Evolutionary conservation across 2,329 filamentous ascomycete genomes (phyloP), one percentile per base, ranked within the genome.

Genomic region (Trichophaea hybrida): DNA sequence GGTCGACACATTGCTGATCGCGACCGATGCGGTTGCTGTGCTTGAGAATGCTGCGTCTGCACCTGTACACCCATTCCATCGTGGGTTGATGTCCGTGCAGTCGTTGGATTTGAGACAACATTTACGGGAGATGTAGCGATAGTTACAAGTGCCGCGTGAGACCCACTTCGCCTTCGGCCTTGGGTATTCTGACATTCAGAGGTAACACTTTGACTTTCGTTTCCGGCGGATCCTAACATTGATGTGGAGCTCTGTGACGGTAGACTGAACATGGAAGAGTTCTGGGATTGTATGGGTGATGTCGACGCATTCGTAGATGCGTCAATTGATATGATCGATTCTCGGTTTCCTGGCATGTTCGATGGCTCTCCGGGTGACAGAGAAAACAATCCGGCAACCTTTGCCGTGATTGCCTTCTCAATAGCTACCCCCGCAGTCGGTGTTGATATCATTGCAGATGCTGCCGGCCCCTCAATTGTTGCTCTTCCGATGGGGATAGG

Each of bases 81-180:
- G 40, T 58, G 38, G 38, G 63, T 66, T 38, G 58, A 61, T 24
- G 63, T 65, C 32, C 61, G 51, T 33, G 58, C 56, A 8, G 63
- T 66, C 35, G 57, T 52, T 35, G 64, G 63, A 49, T 66, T 51
- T 15, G 64, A 66, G 31, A 57, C 59, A 44, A 66, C 63, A 59
- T 65, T 64, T 8, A 66, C 58, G 8, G 63, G 64, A 12, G 64
- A 65, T 43, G 64, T 66, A 37, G 63, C 63, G 6, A 62, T 58
- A n/a, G 64, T 66, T 4, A 13, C 56, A 12, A 32, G 31, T 24
- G n/a, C 10, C 5, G 53, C 32, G 10, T 35, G 8, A 5, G 53
- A 55, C 34, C 13, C 13, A 8, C 35, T 40, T 43, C 35, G 24
- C 35, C 44, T 40, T 53, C 50, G 53, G 38, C n/a, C 53, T 4